Percentiles rank a stretch among this genome's conserved stretches.
phyloP scores from a whole-genome alignment of 2,329 filamentous ascomycete genomes.

The Ophioceras dolichostomum region DNA sequence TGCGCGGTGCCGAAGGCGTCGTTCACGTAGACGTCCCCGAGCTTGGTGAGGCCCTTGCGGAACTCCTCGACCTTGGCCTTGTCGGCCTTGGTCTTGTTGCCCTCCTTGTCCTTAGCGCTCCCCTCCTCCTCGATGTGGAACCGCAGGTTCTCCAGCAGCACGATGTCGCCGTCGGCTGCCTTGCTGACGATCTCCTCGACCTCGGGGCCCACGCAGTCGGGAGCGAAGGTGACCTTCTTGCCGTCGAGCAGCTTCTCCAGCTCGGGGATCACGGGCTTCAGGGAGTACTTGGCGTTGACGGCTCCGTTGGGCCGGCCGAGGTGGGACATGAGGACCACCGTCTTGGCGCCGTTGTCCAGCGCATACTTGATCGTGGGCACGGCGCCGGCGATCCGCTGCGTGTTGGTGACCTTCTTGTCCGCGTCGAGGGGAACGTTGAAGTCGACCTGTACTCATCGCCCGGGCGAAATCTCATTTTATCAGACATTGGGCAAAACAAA shows the following conservation, averaged over 20 bases:
- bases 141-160: conserved; percentile 93
- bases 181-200: conserved; percentile 83
- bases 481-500: too few species aligned
- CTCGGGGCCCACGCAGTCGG: conserved; percentile 82
- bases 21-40: conserved; percentile 96
- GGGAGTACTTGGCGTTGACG: conserved; percentile 82
- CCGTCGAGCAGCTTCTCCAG: conserved; percentile 77
- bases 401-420: conserved; percentile 92
- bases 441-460: conserved; percentile 58
- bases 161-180: conserved; percentile 67
- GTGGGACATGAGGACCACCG: conserved; percentile 96
- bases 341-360: conserved; percentile 78
- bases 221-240: conserved; percentile 75
- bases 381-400: conserved; percentile 94
- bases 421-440: conserved; percentile 98
- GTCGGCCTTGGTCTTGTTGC: conserved; percentile 97
- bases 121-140: conserved; percentile 99
- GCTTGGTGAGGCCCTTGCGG: conserved; percentile 84
- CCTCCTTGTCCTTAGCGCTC: conserved; percentile 82
- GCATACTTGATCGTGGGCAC: conserved; percentile 93
- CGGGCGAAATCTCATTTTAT: conserved; percentile 9
- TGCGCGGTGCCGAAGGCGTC: conserved; percentile 98
- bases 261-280: conserved; percentile 83
- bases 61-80: conserved; percentile 87
- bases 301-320: conserved; percentile 91